Evolutionary conservation across 2,329 filamentous ascomycete genomes (phyloP), one percentile per base, ranked within the genome.

Genomic region (Talaromyces sp.): DNA sequence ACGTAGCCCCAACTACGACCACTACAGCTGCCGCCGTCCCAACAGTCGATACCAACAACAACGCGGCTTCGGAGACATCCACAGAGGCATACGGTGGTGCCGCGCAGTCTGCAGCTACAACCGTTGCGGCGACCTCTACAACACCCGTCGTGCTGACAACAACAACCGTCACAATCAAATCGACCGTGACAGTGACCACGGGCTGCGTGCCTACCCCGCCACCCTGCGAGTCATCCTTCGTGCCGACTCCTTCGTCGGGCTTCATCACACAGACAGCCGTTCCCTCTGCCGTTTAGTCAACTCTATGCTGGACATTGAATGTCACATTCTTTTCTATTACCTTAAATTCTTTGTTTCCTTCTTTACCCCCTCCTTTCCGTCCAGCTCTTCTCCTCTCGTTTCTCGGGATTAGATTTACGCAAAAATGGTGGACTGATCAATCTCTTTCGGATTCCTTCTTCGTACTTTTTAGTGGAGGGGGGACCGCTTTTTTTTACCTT

Each of bases 121-220:
- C 49, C 3, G 27, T n/a, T 47, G 58, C 29, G 5, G n/a, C 43
- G 11, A 61, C 58, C 27, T 36, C 58, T 36, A 61, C 58, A 36
- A 15, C 58, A 10, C 34, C 40, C 11, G 15, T 43, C 19, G 19
- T 27, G 58, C 19, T 53, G 4, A 53, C 40, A n/a, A 61, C 43
- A 34, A 49, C 43, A 29, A 61, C 43, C 58, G 19, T 61, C 19
- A 61, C 58, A 3, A 61, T 61, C 58, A 61, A 31, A 25, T n/a
- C 27, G n/a, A 45, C 25, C 31, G 58, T 60, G 58, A 61, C 58
- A 2, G 58, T 61, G 27, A 61, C 58, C 43, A 45, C 27, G n/a
- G 27, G 27, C 29, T 61, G 58, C 29, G 58, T 34, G 19, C 25
- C 58, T 3, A 61, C 58, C 27, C 58, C 58, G n/a, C 40, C 58